phyloP scores from a whole-genome alignment of 768 basidiomycete genomes.

The Mycena polygramma region DNA sequence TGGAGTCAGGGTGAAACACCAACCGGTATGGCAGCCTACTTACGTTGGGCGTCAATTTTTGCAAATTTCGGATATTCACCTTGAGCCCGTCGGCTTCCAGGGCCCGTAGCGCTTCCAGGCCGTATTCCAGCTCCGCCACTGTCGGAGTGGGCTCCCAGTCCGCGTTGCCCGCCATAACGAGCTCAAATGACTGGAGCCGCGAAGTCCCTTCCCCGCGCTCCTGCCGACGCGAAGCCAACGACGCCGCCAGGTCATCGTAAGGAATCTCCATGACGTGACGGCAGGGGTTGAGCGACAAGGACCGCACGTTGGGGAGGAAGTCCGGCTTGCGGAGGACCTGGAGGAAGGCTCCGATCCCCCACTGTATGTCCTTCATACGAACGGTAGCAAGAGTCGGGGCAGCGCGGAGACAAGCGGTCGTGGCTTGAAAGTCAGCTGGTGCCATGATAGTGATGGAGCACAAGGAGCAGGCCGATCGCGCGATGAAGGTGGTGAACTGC shows the following conservation, averaged over 20 bases:
- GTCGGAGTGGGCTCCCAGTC: neutral
- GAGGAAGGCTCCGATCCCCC: too few relatives aligned
- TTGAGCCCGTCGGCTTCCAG: conserved; percentile 1
- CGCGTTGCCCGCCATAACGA: neutral
- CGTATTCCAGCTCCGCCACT: neutral
- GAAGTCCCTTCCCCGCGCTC: neutral
- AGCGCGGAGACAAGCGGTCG: too few relatives aligned
- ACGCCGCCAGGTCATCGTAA: neutral
- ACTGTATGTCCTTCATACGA: too few relatives aligned
- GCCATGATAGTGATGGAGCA: too few relatives aligned
- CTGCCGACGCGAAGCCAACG: neutral
- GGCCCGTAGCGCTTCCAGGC: neutral
- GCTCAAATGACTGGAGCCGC: conserved; percentile 13
- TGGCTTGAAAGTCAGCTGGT: too few relatives aligned
- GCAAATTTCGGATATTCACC: neutral
- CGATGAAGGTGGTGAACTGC: too few relatives aligned
- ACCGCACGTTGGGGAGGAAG: conserved; percentile 1
- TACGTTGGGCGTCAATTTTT: neutral
- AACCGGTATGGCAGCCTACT: neutral
- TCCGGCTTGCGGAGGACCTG: neutral
- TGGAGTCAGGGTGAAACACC: neutral
- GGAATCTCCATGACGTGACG: conserved; percentile 1
- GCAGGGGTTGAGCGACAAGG: conserved; percentile 2
- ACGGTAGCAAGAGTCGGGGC: too few relatives aligned
- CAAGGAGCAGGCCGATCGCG: too few relatives aligned